These are phyloP conservation scores for Fusarium sp. DNA, from an alignment of 2,329 filamentous ascomycete genomes.

Conservation along the genomic window DNA sequence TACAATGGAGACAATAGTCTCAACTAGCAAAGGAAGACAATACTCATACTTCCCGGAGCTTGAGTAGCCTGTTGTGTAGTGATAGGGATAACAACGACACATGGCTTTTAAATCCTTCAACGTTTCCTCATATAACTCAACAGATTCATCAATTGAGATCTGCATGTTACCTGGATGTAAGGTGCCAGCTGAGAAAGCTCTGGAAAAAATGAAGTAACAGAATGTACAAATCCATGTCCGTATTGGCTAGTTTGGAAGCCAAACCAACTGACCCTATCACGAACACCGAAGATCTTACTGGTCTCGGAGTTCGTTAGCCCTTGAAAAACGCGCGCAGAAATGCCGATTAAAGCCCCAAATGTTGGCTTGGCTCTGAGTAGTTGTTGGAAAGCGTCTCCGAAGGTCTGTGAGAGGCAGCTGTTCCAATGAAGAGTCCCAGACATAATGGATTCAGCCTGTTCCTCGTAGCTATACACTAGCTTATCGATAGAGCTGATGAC, in stretches of 20 bases:
- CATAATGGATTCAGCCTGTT: rapidly evolving
- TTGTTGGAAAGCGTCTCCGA: rapidly evolving
- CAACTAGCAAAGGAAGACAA: neutral
- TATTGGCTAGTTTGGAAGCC: neutral
- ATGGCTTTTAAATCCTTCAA: rapidly evolving
- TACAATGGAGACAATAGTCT: neutral
- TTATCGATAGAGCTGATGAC: rapidly evolving
- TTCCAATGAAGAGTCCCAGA: rapidly evolving
- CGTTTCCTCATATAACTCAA: rapidly evolving
- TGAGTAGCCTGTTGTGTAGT: no score
- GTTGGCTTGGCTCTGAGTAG: rapidly evolving
- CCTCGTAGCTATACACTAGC: rapidly evolving
- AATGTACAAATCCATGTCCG: rapidly evolving
- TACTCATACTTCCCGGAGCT: no score
- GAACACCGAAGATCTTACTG: rapidly evolving
- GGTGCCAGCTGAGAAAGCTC: neutral
- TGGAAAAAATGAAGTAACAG: rapidly evolving
- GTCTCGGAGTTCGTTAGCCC: rapidly evolving
- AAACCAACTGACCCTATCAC: neutral
- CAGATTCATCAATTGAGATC: rapidly evolving
- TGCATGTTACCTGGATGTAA: rapidly evolving
- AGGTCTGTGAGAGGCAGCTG: rapidly evolving
- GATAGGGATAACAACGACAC: no score
- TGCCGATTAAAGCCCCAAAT: rapidly evolving
- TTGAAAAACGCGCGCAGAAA: rapidly evolving